Evolutionary conservation across 164 flowering plant genomes (phyloP).

Genomic region (Kingdonia uniflora): DNA sequence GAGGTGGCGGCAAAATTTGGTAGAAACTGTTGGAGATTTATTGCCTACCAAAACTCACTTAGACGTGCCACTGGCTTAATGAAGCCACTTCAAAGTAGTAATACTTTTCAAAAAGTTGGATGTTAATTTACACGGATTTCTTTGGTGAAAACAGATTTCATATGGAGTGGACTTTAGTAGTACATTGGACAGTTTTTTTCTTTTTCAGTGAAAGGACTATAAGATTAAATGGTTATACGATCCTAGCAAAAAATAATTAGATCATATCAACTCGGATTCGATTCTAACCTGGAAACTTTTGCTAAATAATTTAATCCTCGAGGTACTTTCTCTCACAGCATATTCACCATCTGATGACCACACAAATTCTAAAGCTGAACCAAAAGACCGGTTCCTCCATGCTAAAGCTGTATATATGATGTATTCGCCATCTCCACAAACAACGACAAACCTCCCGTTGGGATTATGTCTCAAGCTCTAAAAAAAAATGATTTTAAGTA

Average conservation of each 20-base stretch:
- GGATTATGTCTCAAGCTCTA: conserved; percentile 98
- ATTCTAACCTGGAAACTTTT: conserved; percentile 73
- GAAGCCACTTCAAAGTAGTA: too few species aligned
- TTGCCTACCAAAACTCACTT: too few species aligned
- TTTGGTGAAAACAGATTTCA: too few species aligned
- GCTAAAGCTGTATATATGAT: conserved; percentile 94
- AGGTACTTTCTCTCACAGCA: conserved; percentile 93
- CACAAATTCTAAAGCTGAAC: conserved; percentile 88
- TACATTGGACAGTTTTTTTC: too few species aligned
- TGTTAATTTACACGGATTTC: too few species aligned
- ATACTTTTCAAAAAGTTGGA: too few species aligned
- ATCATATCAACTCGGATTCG: background rate
- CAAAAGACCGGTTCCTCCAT: conserved; percentile 99
- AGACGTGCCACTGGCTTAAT: too few species aligned
- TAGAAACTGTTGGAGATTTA: too few species aligned
- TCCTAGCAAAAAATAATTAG: background rate
- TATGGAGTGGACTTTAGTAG: too few species aligned
- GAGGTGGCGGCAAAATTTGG: too few species aligned
- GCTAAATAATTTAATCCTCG: conserved; percentile 82
- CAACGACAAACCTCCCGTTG: conserved; percentile 97
- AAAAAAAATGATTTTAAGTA: conserved; percentile 2
- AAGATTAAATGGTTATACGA: background rate
- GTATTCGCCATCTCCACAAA: conserved; percentile 98
- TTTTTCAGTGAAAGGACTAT: too few species aligned
- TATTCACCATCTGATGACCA: conserved; percentile 99